Evolutionary conservation across 2,329 filamentous ascomycete genomes (phyloP).

Genomic region (Hypoxylon sp.): DNA sequence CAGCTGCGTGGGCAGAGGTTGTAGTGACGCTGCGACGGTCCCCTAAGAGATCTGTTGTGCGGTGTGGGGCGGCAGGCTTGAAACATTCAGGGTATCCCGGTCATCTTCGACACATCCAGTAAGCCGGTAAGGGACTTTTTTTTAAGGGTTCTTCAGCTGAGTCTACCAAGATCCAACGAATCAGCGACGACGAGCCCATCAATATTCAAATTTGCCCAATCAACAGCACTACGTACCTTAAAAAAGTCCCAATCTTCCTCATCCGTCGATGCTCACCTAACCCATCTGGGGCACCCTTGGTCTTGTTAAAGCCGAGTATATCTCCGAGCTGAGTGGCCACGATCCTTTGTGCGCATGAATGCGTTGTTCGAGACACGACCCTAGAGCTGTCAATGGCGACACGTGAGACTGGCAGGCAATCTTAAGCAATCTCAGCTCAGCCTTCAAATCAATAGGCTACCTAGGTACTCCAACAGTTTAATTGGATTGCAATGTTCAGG

Average conservation of each 20-base stretch:
- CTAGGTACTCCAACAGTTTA: not conserved
- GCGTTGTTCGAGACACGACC: not conserved
- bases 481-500: slow-evolving; percentile 1
- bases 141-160: not conserved
- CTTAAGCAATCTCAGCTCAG: not conserved
- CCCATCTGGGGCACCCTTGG: slow-evolving; percentile 16
- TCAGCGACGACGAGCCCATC: slow-evolving; percentile 11
- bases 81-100: slow-evolving; percentile 15
- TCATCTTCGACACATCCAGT: slow-evolving; percentile 11
- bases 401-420: not conserved
- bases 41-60: slow-evolving; percentile 18
- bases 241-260: slow-evolving; percentile 41
- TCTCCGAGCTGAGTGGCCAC: slow-evolving; percentile 3
- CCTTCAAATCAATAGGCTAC: not conserved
- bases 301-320: slow-evolving; percentile 3
- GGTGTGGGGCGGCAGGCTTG: slow-evolving; percentile 2
- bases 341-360: slow-evolving; percentile 6
- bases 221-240: slow-evolving; percentile 21
- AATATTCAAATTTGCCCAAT: slow-evolving; percentile 12
- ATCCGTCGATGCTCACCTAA: slow-evolving; percentile 31
- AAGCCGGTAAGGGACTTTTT: slow-evolving; percentile 25
- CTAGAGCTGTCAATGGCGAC: not conserved
- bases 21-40: not conserved
- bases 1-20: slow-evolving; percentile 8
- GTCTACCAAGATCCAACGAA: slow-evolving; percentile 11